Percentiles rank a stretch among this genome's conserved stretches.
These are phyloP conservation scores for Epichloe gansuensis DNA, from an alignment of 2,329 filamentous ascomycete species.

Conservation along the genomic window DNA sequence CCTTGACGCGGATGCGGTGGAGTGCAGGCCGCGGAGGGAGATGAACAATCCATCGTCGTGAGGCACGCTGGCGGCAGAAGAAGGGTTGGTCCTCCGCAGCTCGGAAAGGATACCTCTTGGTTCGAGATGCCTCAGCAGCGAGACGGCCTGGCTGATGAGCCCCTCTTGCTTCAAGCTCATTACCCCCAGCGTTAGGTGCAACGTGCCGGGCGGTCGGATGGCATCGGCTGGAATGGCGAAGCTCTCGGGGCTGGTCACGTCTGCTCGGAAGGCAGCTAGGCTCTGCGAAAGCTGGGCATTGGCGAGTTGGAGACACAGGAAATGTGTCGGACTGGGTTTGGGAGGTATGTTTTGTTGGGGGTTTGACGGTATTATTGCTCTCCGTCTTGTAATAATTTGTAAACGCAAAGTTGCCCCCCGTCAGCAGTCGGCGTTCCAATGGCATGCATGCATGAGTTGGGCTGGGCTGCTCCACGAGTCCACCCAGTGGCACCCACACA, in stretches of 20 bases:
- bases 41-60: conserved; percentile 22
- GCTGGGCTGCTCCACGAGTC: too few relatives aligned
- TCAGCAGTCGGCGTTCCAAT: background rate
- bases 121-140: conserved; percentile 25
- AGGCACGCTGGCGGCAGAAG: background rate
- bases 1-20: conserved; percentile 46
- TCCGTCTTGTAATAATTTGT: too few relatives aligned
- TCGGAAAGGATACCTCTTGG: conserved; percentile 27
- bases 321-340: conserved; percentile 50
- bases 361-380: background rate
- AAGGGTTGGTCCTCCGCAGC: conserved; percentile 5
- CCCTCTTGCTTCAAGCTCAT: conserved; percentile 54
- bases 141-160: conserved; percentile 26
- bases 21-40: conserved; percentile 40
- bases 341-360: conserved; percentile 22
- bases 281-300: conserved; percentile 51
- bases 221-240: conserved; percentile 49
- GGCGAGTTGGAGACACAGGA: conserved; percentile 62
- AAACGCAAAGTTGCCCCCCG: background rate
- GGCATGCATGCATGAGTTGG: too few relatives aligned
- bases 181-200: conserved; percentile 79
- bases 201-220: conserved; percentile 61
- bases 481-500: too few relatives aligned
- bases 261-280: conserved; percentile 47
- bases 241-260: conserved; percentile 34